These are phyloP conservation scores for Dalbergia cochinchinensis DNA, from an alignment of 306 rosid genomes.

Conservation along the genomic window DNA sequence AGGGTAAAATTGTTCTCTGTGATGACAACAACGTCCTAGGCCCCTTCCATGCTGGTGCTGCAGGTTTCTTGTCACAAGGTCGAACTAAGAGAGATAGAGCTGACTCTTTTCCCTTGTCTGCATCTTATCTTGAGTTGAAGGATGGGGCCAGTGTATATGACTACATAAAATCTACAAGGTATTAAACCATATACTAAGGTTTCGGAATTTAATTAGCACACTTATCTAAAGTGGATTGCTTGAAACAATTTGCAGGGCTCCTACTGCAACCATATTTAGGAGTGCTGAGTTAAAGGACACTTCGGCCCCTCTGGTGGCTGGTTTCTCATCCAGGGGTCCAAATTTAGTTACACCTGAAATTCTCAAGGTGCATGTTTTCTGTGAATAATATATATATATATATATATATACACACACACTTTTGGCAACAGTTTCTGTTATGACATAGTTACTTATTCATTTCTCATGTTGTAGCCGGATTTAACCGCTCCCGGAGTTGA, in stretches of 20 bases:
- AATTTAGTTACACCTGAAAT: constrained; percentile 37
- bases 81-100: neutral
- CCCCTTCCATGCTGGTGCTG: constrained; percentile 17
- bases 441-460: no score
- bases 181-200: neutral
- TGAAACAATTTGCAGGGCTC: constrained; percentile 20
- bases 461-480: constrained; percentile 37
- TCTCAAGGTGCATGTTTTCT: constrained; percentile 48
- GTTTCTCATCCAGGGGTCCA: constrained; percentile 58
- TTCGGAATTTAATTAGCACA: neutral
- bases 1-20: constrained; percentile 57
- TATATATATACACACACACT: no score
- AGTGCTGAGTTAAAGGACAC: constrained; percentile 33
- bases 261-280: constrained; percentile 48
- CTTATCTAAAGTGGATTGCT: neutral
- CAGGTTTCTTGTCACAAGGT: constrained; percentile 43
- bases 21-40: neutral
- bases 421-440: no score
- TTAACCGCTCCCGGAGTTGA: constrained; percentile 53
- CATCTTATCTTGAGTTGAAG: constrained; percentile 22
- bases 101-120: constrained; percentile 19
- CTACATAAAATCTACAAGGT: constrained; percentile 50
- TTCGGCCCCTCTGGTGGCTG: constrained; percentile 40
- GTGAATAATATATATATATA: no score
- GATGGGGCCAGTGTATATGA: constrained; percentile 8